Base-by-base conservation (phyloP, 345 rosid species). In the Kandelia obovata region DNA sequence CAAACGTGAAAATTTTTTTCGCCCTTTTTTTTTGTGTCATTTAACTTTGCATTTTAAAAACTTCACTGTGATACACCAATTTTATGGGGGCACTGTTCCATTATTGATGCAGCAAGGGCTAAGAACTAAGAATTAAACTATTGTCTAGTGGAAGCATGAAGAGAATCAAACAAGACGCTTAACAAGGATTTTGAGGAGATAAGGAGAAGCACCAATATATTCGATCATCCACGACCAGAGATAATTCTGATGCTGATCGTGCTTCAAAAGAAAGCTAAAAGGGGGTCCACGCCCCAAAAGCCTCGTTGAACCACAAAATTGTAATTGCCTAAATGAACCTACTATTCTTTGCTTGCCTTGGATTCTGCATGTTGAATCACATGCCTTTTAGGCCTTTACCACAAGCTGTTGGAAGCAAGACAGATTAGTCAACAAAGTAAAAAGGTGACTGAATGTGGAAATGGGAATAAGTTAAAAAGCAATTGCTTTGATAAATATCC, bases 261-360 rank as follows among this genome's bases (percentile, higher is more conserved):
- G 80, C 80, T 83, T 78, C 51, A 53, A n/a, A 71, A 65, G 15
- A 62, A 74, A 80, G 80, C 61, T 59, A 65, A 39, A 27, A 55
- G 4, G 21, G 67, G 78, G 69, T 62, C 64, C 70, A 52, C 65
- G 6, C 7, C 9, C 27, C 51, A 34, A 66, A 67, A 70, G 79
- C 49, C 17, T 13, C 49, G 0, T 43, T 37, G 26, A 6, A 13
- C 25, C 37, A 34, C 21, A 62, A 11, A 19, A 16, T 49, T 59
- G 53, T 5, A 71, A 58, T 68, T 49, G 37, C 67, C 68, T 4
- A 59, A 65, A 58, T 7, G 59, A 46, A 55, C 51, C 28, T 3
- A 13, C 13, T 69, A 74, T 82, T 76, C 81, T 68, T 81, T 79
- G 39, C 83, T 85, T 82, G 77, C 79, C 78, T 77, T 77, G 72